Percentiles rank a stretch among this genome's conserved stretches.
Evolutionary conservation across 306 rosid species (phyloP).

Genomic region (Gastrolobium villosum): DNA sequence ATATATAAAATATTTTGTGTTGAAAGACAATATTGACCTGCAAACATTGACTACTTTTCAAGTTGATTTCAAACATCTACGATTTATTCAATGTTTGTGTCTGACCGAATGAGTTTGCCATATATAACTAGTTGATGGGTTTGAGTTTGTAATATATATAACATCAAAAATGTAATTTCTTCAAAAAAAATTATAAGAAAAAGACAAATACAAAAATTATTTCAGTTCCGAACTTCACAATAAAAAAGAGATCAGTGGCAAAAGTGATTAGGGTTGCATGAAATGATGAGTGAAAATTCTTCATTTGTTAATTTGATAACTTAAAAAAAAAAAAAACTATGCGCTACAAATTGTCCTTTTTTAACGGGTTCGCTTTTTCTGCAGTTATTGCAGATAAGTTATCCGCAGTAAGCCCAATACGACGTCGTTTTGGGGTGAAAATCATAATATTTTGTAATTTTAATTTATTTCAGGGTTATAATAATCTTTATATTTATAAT

Average conservation of each 20-base stretch:
- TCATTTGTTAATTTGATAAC: background rate
- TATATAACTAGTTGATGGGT: conserved; percentile 9
- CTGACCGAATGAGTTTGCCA: conserved; percentile 36
- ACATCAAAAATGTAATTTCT: background rate
- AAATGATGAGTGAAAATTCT: background rate
- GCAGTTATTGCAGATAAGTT: too few species aligned
- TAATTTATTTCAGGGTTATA: too few species aligned
- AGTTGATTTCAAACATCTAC: background rate
- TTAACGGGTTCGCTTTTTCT: too few species aligned
- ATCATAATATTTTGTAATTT: too few species aligned
- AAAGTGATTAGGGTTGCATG: background rate
- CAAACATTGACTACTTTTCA: background rate
- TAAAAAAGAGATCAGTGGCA: background rate
- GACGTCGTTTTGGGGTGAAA: too few species aligned
- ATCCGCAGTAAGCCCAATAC: too few species aligned
- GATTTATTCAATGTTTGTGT: background rate
- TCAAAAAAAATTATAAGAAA: background rate
- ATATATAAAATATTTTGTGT: too few species aligned
- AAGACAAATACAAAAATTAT: background rate
- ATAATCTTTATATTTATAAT: too few species aligned
- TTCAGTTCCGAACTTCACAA: background rate
- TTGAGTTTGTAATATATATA: conserved; percentile 13
- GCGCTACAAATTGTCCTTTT: background rate
- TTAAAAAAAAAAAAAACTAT: background rate
- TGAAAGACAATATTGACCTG: background rate